Base-by-base conservation (phyloP, 78 protist genomes). In the Dictyostelium firmibasis region DNA sequence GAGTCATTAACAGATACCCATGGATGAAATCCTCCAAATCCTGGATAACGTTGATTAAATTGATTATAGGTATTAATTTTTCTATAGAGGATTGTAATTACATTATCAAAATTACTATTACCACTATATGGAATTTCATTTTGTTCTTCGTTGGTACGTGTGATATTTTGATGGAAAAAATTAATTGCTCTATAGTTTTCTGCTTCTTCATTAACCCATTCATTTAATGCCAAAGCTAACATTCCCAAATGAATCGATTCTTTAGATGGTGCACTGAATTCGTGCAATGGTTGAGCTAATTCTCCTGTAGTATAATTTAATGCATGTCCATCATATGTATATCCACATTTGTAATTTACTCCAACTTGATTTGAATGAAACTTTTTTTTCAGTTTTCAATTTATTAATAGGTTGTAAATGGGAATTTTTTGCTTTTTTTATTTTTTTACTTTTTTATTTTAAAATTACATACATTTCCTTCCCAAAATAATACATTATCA, bases 11-110 rank as follows among this genome's bases (percentile, higher is more conserved):
- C 88, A 0, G 64, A 14, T 8, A 93, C 91, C 96, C 96, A 93
- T 64, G 96, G 96, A 67, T 84, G 64, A 83, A 85, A 93, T 16
- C 96, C 96, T 64, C 96, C 91, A 44, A 78, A 93, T n/a, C 91
- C 91, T 76, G 96, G 96, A 74, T 27, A 93, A 2, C 64, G 60
- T 64, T 53, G 47, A 50, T 85, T 76, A 31, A 84, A 93, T 13
- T 64, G 44, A 31, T 93, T 77, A 75, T 85, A 85, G 57, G 96
- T 85, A 14, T 88, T 29, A 16, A 93, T 93, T 64, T 93, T 93
- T 57, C 85, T 76, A 20, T 44, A 64, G 13, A 93, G 41, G 7
- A 75, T 93, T 0, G 84, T 85, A 9, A 93, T 74, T 2, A 69
- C 57, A 44, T 93, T 85, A 36, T 92, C 96, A 8, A 74, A 83